A percentile compares a stretch with the other conserved stretches of the same genome.
Evolutionary conservation across 2,329 filamentous ascomycete species (phyloP).

Genomic region (Neobulgaria alba): DNA sequence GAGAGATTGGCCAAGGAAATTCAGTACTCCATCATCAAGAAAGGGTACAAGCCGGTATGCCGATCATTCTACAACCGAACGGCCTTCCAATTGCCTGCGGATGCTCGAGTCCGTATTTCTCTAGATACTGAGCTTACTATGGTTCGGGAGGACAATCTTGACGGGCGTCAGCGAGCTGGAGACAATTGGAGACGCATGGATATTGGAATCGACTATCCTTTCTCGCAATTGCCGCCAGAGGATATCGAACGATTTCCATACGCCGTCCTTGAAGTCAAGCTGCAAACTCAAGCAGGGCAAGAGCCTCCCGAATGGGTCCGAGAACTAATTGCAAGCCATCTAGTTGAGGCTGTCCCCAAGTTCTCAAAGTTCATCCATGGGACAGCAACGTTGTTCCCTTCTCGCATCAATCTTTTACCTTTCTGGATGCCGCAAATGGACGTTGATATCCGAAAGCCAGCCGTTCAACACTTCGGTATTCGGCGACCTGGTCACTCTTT

Average conservation of each 20-base stretch:
- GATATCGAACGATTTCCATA: constrained; percentile 93
- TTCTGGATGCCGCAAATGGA: constrained; percentile 99
- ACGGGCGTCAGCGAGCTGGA: constrained; percentile 66
- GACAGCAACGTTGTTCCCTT: constrained; percentile 76
- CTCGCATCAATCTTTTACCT: constrained; percentile 79
- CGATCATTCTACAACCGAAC: constrained; percentile 97
- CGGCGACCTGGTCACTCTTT: constrained; percentile 67
- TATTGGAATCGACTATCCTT: constrained; percentile 93
- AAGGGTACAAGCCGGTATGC: constrained; percentile 80
- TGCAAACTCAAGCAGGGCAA: constrained; percentile 92
- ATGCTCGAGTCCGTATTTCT: constrained; percentile 92
- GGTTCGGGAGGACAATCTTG: constrained; percentile 89
- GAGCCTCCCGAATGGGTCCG: constrained; percentile 95
- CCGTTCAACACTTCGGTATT: constrained; percentile 83
- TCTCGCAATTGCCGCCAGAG: constrained; percentile 74
- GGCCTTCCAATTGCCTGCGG: constrained; percentile 92
- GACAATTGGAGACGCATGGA: constrained; percentile 96
- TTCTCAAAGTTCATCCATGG: constrained; percentile 99
- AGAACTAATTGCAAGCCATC: constrained; percentile 82
- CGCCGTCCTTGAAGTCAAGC: constrained; percentile 91
- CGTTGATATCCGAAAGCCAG: constrained; percentile 90
- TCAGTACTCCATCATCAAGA: constrained; percentile 85
- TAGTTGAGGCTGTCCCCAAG: constrained; percentile 97
- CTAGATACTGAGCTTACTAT: constrained; percentile 94
- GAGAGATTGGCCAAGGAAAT: constrained; percentile 86